Conservation (phyloP, 164 flowering plant genomes). For the Nymphaea colorata region DNA sequence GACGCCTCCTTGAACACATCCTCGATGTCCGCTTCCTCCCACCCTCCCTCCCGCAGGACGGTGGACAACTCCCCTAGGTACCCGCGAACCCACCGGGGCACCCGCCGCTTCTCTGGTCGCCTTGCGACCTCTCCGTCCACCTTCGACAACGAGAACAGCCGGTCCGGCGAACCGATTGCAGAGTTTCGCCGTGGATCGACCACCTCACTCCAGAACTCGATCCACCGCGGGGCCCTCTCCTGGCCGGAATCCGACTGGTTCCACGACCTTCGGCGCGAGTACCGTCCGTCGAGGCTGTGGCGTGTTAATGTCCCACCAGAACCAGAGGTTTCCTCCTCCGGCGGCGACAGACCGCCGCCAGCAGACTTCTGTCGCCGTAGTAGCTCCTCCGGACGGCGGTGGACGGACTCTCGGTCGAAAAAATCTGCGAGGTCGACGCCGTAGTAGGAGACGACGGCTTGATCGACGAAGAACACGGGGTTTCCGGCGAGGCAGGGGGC, state of each 20-base stretch:
- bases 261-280: background rate
- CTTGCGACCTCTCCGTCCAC: background rate
- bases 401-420: constrained; percentile 55
- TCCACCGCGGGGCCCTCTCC: constrained; percentile 45
- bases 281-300: background rate
- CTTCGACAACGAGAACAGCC: background rate
- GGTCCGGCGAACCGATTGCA: background rate
- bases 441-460: constrained; percentile 59
- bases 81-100: constrained; percentile 64
- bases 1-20: constrained; percentile 70
- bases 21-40: constrained; percentile 72
- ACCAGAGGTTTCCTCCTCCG: constrained; percentile 3
- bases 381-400: background rate
- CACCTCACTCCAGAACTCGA: constrained; percentile 97
- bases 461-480: constrained; percentile 86
- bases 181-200: constrained; percentile 12
- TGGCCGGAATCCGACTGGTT: background rate
- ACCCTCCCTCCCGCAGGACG: constrained; percentile 73
- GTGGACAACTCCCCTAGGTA: constrained; percentile 61
- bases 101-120: constrained; percentile 13
- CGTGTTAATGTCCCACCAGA: constrained; percentile 9
- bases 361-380: background rate
- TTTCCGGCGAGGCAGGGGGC: constrained; percentile 69
- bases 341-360: background rate
- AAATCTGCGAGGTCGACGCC: constrained; percentile 82